phyloP scores from a whole-genome alignment of 768 basidiomycete species.

The Boletus rubescentipes region DNA sequence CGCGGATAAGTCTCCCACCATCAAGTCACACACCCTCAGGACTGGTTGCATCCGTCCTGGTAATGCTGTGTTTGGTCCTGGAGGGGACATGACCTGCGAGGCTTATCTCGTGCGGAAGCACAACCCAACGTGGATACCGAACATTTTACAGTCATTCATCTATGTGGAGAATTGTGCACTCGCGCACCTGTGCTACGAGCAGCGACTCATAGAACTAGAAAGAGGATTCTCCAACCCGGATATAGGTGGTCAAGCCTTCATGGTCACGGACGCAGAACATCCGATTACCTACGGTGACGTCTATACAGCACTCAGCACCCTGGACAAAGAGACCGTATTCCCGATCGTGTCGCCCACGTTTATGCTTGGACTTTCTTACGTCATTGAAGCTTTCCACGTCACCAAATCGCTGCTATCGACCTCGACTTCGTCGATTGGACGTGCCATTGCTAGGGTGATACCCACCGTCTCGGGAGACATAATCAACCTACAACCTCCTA shows the following conservation, averaged over 20 bases:
- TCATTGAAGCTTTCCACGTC: constrained; percentile 58
- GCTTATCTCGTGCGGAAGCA: constrained; percentile 58
- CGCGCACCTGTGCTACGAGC: constrained; percentile 73
- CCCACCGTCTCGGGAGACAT: constrained; percentile 50
- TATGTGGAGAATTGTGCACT: constrained; percentile 78
- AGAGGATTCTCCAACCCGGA: constrained; percentile 50
- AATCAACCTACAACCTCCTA: constrained; percentile 56
- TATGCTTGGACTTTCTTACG: constrained; percentile 62
- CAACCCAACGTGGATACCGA: constrained; percentile 63
- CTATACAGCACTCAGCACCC: constrained; percentile 51
- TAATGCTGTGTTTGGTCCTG: constrained; percentile 73
- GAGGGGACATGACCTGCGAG: constrained; percentile 68
- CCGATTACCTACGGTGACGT: constrained; percentile 63
- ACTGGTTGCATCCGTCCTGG: constrained; percentile 80
- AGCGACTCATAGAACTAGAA: constrained; percentile 56
- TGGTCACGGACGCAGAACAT: constrained; percentile 63
- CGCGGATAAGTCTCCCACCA: constrained; percentile 39
- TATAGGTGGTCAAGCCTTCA: constrained; percentile 73
- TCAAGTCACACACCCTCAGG: constrained; percentile 40
- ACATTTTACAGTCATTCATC: constrained; percentile 59
- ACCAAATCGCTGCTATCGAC: constrained; percentile 41
- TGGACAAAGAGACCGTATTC: constrained; percentile 60
- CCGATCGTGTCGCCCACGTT: constrained; percentile 55
- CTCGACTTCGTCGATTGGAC: constrained; percentile 28
- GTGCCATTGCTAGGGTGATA: constrained; percentile 37